Base-by-base conservation (phyloP, 1,139 yeast species). In the Zhuliangozyma blackwelliae region DNA sequence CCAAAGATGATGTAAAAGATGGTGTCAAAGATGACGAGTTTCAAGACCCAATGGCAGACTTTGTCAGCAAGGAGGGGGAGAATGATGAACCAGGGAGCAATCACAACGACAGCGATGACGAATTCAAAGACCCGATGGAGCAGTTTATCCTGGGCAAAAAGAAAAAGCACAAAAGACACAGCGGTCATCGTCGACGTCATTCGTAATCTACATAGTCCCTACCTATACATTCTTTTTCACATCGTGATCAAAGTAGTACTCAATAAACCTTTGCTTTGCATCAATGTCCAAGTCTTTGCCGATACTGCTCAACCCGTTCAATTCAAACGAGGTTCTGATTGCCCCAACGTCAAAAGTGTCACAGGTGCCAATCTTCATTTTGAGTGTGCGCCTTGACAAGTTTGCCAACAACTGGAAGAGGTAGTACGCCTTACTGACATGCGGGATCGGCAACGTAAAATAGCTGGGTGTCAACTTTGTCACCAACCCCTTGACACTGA, bases 401-500 rank as follows among this genome's bases (percentile, higher is more conserved):
- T 61, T 60, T 5, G 56, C 44, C 30, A 65, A 44, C 32, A 63
- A 49, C 30, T 54, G 53, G 38, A 44, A 51, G 12, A 61, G 40
- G 42, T 62, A 67, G 13, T 45, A 34, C n/a, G 46, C 39, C 20
- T 42, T 47, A 21, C 35, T 38, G 9, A 48, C 29, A 31, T 48
- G 38, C 4, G 72, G 68, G 28, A 66, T 57, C 9, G 73, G 68
- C 13, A 63, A 46, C 3, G 68, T 57, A 32, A 63, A 57, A 43
- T 54, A 51, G 30, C 32, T 50, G 10, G 77, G 76, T 31, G 56
- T 53, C 23, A 69, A 43, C 44, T 70, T 74, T 36, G 77, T 45
- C 23, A 72, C 66, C 27, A 77, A 41, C 0, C 77, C 61, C 45
- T 71, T 76, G 35, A 73, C 49, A 19, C 52, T 54, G 45, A 58